Percentiles rank a stretch among this genome's conserved stretches.
These are phyloP conservation scores for Candida xyloterini DNA, from an alignment of 805 yeast species.

Conservation along the genomic window DNA sequence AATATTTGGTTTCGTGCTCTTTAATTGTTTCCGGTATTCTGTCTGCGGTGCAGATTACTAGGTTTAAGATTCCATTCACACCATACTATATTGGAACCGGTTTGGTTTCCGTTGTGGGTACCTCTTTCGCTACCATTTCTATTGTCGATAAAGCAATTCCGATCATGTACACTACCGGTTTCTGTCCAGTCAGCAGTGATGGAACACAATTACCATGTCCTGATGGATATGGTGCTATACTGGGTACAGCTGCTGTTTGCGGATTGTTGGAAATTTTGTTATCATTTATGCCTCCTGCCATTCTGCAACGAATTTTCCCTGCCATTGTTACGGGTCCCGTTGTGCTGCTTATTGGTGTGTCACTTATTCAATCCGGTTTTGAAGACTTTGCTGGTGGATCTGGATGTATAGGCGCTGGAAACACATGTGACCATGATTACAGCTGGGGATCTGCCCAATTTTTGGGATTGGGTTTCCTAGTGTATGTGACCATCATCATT, in stretches of 20 bases:
- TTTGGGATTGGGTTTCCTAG: conserved; percentile 84
- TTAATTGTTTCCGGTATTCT: conserved; percentile 69
- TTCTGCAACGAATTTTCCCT: conserved; percentile 74
- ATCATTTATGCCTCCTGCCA: conserved; percentile 74
- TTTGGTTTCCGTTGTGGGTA: conserved; percentile 83
- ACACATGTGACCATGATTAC: conserved; percentile 49
- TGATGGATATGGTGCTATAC: conserved; percentile 82
- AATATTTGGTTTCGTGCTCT: conserved; percentile 69
- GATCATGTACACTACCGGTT: conserved; percentile 71
- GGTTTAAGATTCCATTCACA: conserved; percentile 73
- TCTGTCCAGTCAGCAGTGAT: conserved; percentile 58
- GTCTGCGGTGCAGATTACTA: conserved; percentile 72
- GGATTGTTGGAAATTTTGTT: conserved; percentile 68
- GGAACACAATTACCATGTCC: conserved; percentile 79
- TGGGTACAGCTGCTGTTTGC: conserved; percentile 79
- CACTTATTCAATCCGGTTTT: conserved; percentile 69
- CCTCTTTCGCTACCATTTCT: conserved; percentile 84
- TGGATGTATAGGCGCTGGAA: conserved; percentile 42
- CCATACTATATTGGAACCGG: conserved; percentile 86
- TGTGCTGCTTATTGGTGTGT: conserved; percentile 76
- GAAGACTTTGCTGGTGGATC: conserved; percentile 88
- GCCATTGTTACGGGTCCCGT: conserved; percentile 94
- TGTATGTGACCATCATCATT: conserved; percentile 66
- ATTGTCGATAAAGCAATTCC: conserved; percentile 76
- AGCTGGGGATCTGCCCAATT: conserved; percentile 85